A percentile compares a stretch with the other conserved stretches of the same genome.
Evolutionary conservation across 78 protist species (phyloP).

Genomic region (Dictyostelium intermedium): DNA sequence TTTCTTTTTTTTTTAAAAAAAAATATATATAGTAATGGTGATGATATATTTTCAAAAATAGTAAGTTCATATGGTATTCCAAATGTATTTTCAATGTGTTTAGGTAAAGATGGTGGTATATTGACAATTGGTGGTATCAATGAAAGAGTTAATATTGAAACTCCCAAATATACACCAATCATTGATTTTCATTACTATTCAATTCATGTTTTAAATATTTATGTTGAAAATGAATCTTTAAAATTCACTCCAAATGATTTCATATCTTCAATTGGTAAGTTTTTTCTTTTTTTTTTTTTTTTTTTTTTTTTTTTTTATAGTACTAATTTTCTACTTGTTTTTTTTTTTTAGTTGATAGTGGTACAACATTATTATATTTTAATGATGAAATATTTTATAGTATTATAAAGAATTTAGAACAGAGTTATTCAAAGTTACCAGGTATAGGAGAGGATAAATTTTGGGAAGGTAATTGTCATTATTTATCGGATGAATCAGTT

Average conservation of each 20-base stretch:
- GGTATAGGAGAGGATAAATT: neutral
- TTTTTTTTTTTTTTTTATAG: neutral
- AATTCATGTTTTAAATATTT: neutral
- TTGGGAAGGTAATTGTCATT: conserved; percentile 35
- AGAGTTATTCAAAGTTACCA: neutral
- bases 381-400: neutral
- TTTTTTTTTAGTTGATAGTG: conserved; percentile 28
- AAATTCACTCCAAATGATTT: neutral
- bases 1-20: neutral
- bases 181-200: neutral
- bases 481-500: neutral
- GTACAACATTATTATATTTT: conserved; percentile 32
- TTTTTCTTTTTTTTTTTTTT: neutral
- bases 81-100: conserved; percentile 62
- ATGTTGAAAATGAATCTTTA: conserved; percentile 4
- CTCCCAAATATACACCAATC: conserved; percentile 17
- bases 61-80: neutral
- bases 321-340: neutral
- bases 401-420: neutral
- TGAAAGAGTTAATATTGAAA: neutral
- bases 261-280: neutral
- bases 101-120: conserved; percentile 46
- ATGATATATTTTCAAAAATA: conserved; percentile 32
- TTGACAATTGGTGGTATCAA: conserved; percentile 44
- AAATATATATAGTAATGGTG: conserved; percentile 31